Conservation (phyloP, 2,329 filamentous ascomycete species). For the Emmonsiellopsis sp. region DNA sequence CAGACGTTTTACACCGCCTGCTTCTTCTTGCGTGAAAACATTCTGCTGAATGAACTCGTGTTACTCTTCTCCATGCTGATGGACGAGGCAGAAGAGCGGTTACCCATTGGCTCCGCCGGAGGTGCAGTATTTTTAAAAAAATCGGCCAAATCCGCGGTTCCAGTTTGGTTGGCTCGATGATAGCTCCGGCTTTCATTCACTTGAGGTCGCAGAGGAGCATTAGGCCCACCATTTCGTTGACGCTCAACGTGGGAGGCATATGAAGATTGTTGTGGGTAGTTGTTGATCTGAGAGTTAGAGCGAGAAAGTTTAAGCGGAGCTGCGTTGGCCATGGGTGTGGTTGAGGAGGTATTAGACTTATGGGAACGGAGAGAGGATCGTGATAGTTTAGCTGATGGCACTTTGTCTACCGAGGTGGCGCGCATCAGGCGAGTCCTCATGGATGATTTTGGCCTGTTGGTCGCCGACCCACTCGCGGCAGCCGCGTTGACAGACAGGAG, state of each 20-base stretch:
- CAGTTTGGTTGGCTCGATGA: slow-evolving; percentile 20
- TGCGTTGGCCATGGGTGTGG: slow-evolving; percentile 2
- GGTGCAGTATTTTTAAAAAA: slow-evolving; percentile 64
- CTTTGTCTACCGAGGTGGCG: slow-evolving; percentile 20
- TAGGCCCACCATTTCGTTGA: slow-evolving; percentile 22
- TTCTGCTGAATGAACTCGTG: slow-evolving; percentile 13
- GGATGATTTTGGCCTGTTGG: slow-evolving; percentile 10
- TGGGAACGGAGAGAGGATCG: slow-evolving; percentile 21
- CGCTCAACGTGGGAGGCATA: slow-evolving; percentile 30
- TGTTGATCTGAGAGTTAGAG: slow-evolving; percentile 22
- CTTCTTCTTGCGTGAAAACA: slow-evolving; percentile 20
- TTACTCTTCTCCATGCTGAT: slow-evolving; percentile 9
- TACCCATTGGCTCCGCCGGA: slow-evolving; percentile 38
- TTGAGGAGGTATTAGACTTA: slow-evolving; percentile 8
- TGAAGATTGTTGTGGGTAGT: slow-evolving; percentile 21
- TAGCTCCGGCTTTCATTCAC: slow-evolving; percentile 14
- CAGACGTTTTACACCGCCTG: slow-evolving; percentile 10
- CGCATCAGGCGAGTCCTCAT: slow-evolving; percentile 29
- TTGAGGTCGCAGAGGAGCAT: slow-evolving; percentile 12
- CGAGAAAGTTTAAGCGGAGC: slow-evolving; percentile 5
- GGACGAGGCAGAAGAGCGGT: slow-evolving; percentile 7
- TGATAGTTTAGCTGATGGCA: slow-evolving; percentile 22
- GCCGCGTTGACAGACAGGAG: slow-evolving; percentile 19
- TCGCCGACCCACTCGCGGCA: not conserved
- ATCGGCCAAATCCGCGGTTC: slow-evolving; percentile 59